Evolutionary conservation across 2,329 filamentous ascomycete genomes (phyloP), one percentile per base, ranked within the genome.

Genomic region (Botrytis medusae): DNA sequence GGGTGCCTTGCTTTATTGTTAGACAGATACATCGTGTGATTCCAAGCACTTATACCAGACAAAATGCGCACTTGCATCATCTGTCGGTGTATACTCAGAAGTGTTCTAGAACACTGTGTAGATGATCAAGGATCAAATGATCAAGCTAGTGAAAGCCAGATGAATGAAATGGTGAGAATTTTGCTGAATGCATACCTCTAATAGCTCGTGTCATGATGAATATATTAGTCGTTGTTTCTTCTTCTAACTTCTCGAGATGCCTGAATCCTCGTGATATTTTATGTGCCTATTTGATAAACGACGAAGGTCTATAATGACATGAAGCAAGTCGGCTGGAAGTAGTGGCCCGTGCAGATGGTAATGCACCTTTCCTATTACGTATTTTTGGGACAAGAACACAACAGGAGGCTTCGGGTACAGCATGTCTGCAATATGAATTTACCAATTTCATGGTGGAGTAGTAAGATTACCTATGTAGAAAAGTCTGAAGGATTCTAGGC

Each of bases 161-260:
- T 8, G 34, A 25, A 25, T 67, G 20, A 25, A n/a, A 51, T 59
- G 22, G 51, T 44, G 51, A 29, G 22, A 8, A 69, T 48, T 16
- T 10, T 51, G 18, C 16, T 34, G 46, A 79, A 69, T 51, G 42
- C 81, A 71, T 78, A 88, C 87, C 87, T 85, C 85, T 84, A 60
- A 88, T 87, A 74, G 87, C 87, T 79, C 87, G 87, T 76, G 87
- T 86, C 87, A 89, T 89, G 25, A 32, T 60, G 61, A 18, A 29
- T 46, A 9, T 65, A n/a, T 34, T 14, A 8, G 29, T 16, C 18
- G 48, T 32, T 32, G 32, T 6, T 29, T n/a, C 25, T 34, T n/a
- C 48, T 42, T 42, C 54, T 68, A 25, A 9, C 16, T 57, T 57
- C 34, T 57, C 34, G 7, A 18, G 44, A 37, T 40, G 32, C 16